A percentile compares a stretch with the other conserved stretches of the same genome.
These are phyloP conservation scores for Gnetum montanum DNA, from an alignment of 75 land plant species.

Conservation along the genomic window DNA sequence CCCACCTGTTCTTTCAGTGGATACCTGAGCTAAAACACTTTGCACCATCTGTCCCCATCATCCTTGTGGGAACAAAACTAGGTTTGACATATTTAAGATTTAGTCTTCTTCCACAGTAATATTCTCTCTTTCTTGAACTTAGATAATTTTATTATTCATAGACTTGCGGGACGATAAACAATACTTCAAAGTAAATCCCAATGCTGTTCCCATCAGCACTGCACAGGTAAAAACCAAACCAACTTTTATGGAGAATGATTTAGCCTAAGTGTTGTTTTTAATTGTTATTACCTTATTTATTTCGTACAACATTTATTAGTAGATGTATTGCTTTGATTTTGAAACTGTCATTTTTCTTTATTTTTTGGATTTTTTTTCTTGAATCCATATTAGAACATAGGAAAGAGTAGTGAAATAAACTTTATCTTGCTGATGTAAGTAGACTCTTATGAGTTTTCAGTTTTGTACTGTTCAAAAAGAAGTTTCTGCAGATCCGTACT, in stretches of 20 bases:
- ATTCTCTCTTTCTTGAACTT: background rate
- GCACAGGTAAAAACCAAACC: background rate
- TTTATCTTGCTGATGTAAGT: no score
- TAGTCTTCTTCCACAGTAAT: background rate
- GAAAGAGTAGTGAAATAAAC: background rate
- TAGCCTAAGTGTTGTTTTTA: background rate
- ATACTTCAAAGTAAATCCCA: background rate
- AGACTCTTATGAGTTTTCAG: no score
- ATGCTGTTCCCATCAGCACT: background rate
- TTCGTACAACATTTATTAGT: background rate
- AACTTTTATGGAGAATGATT: background rate
- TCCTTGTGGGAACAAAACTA: constrained; percentile 73
- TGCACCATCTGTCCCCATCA: constrained; percentile 63
- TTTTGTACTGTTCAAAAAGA: no score
- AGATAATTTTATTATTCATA: background rate
- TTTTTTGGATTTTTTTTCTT: background rate
- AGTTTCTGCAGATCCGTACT: no score
- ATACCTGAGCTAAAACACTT: constrained; percentile 70
- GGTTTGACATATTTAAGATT: constrained; percentile 22
- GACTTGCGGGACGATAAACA: background rate
- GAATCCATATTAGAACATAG: background rate
- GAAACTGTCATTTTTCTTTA: background rate
- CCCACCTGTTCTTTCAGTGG: constrained; percentile 41
- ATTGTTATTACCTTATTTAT: background rate
- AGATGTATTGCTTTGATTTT: background rate